Conservation (phyloP, 1,284 basidiomycete species). For the Puccinia polysora region DNA sequence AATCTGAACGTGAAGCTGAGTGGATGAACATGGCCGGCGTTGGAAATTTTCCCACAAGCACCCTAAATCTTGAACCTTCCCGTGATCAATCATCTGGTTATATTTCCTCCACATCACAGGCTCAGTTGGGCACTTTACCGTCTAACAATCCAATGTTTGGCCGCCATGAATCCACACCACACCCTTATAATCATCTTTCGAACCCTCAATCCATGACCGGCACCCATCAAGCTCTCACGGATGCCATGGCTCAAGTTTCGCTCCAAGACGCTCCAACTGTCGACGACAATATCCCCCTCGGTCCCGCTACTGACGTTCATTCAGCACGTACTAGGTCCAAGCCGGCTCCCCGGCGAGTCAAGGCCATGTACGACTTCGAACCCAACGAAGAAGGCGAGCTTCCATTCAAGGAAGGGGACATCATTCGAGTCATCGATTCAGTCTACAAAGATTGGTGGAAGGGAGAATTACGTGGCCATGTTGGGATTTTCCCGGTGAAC, state of each 20-base stretch:
- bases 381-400: conserved; percentile 86
- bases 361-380: conserved; percentile 84
- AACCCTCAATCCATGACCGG: conserved; percentile 46
- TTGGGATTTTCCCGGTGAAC: conserved; percentile 96
- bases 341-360: conserved; percentile 64
- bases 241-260: conserved; percentile 51
- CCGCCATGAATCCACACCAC: conserved; percentile 1
- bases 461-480: conserved; percentile 82
- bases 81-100: conserved; percentile 42
- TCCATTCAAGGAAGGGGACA: conserved; percentile 84
- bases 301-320: conserved; percentile 29
- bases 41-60: conserved; percentile 35
- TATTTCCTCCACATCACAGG: conserved; percentile 35
- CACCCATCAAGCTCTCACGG: conserved; percentile 48
- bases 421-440: conserved; percentile 92
- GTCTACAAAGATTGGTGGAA: conserved; percentile 99
- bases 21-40: conserved; percentile 55
- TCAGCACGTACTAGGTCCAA: conserved; percentile 45
- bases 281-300: conserved; percentile 3
- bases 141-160: neutral
- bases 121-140: conserved; percentile 31
- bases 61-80: conserved; percentile 13
- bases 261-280: conserved; percentile 49
- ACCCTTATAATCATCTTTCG: neutral
- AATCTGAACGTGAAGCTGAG: conserved; percentile 64